Evolutionary conservation across 768 basidiomycete species (phyloP), one percentile per base, ranked within the genome.

Genomic region (Dictyophora rubrovolvata): DNA sequence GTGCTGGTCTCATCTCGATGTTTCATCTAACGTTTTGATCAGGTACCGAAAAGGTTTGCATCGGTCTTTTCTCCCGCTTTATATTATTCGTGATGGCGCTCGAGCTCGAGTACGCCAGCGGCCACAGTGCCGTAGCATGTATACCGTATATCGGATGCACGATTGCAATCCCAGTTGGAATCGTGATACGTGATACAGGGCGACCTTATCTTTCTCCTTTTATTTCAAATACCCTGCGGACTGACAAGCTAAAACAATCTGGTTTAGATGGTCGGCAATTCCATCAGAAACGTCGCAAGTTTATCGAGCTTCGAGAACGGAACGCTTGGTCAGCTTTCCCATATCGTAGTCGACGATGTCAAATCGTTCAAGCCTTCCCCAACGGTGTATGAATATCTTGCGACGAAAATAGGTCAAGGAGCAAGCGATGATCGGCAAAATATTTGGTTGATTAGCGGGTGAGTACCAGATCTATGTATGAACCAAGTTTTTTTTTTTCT

Each of bases 381-480:
- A 5, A 60, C 54, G 53, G 61, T 69, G 18, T 71, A 71, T 56
- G n/a, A 66, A 4, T 64, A 59, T 17, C 62, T 71, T 2, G 54
- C 66, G 12, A 48, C 35, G 20, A 20, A 34, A 16, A 23, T 63
- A 47, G 63, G 62, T 5, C 63, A 65, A 48, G 60, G 59, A 5
- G 11, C 42, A n/a, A 42, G 4, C n/a, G 57, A 56, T 10, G n/a
- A n/a, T 14, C 48, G 55, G 9, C 52, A 62, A 9, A 36, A 65
- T 33, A 60, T 68, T 12, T 70, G 69, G 69, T 64, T 71, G n/a
- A 65, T 71, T 35, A 71, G 70, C 60, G 68, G 69, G 70, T 71
- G 51, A 47, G 66, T 60, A 12, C n/a, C 8, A 23, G n/a, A n/a
- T n/a, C n/a, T n/a, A n/a, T n/a, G n/a, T 1, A 14, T 21, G 20